These are phyloP conservation scores for Salix caprea DNA, from an alignment of 345 rosid genomes.

Conservation along the genomic window DNA sequence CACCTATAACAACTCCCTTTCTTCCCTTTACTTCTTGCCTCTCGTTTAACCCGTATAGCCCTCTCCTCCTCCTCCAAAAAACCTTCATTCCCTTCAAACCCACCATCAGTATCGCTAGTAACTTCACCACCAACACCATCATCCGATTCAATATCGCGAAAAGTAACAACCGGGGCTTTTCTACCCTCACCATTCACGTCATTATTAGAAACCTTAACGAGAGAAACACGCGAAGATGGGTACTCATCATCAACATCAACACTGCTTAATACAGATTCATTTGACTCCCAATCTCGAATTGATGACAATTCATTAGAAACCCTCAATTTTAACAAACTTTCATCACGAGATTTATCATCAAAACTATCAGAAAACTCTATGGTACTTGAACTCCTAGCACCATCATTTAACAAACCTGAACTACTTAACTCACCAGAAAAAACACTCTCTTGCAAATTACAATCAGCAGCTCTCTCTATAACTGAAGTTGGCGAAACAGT, in stretches of 20 bases:
- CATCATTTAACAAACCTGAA: constrained; percentile 42
- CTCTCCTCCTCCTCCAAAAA: constrained; percentile 40
- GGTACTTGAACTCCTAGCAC: constrained; percentile 32
- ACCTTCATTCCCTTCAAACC: constrained; percentile 24
- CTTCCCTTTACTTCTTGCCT: constrained; percentile 66
- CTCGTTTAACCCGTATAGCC: constrained; percentile 39
- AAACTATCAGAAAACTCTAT: constrained; percentile 56
- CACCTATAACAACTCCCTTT: constrained; percentile 89
- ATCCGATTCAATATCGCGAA: constrained; percentile 62
- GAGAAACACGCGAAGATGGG: constrained; percentile 76
- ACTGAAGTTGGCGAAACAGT: constrained; percentile 45
- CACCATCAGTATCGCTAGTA: constrained; percentile 11
- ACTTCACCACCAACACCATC: constrained; percentile 33
- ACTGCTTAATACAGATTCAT: constrained; percentile 65
- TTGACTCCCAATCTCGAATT: constrained; percentile 77
- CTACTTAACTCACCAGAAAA: constrained; percentile 65
- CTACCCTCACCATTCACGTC: constrained; percentile 38
- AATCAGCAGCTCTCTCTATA: constrained; percentile 36
- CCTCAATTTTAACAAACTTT: constrained; percentile 39
- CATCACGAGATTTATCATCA: constrained; percentile 47
- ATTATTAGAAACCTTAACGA: constrained; percentile 40
- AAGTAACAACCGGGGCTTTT: constrained; percentile 60
- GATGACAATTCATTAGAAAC: constrained; percentile 36
- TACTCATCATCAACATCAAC: constrained; percentile 42
- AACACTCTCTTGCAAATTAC: constrained; percentile 23